phyloP scores from a whole-genome alignment of 768 basidiomycete species.

The Rhizopogon salebrosus region DNA sequence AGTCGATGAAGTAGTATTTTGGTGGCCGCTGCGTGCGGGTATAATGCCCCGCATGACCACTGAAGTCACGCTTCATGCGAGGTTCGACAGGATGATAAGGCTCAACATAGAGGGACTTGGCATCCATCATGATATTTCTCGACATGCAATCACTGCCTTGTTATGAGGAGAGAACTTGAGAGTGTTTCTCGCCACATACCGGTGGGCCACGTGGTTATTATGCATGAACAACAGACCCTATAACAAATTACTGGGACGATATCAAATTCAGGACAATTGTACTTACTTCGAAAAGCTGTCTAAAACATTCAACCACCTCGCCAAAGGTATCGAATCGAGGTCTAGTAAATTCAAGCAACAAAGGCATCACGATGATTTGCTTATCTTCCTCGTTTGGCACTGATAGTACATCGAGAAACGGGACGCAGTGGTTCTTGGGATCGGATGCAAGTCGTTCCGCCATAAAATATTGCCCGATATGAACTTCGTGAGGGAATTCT shows the following conservation, averaged over 20 bases:
- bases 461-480: slow-evolving; percentile 20
- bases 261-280: background rate
- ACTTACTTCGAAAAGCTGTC: slow-evolving; percentile 26
- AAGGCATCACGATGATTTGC: slow-evolving; percentile 26
- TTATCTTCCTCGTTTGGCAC: slow-evolving; percentile 6
- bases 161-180: background rate
- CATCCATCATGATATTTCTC: slow-evolving; percentile 30
- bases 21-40: slow-evolving; percentile 25
- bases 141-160: slow-evolving; percentile 19
- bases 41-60: slow-evolving; percentile 15
- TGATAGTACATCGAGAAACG: slow-evolving; percentile 13
- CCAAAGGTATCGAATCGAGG: slow-evolving; percentile 18
- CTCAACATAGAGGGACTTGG: slow-evolving; percentile 16
- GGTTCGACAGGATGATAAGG: slow-evolving; percentile 19
- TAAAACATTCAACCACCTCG: slow-evolving; percentile 24
- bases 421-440: slow-evolving; percentile 22
- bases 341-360: slow-evolving; percentile 14
- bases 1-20: slow-evolving; percentile 33
- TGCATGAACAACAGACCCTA: slow-evolving; percentile 35
- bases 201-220: slow-evolving; percentile 27
- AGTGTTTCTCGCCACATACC: slow-evolving; percentile 18
- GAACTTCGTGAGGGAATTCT: slow-evolving; percentile 15
- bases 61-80: slow-evolving; percentile 13
- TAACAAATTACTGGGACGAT: background rate
- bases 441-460: background rate